These are phyloP conservation scores for Arachis monticola DNA, from an alignment of 331 rosid species.

Conservation along the genomic window DNA sequence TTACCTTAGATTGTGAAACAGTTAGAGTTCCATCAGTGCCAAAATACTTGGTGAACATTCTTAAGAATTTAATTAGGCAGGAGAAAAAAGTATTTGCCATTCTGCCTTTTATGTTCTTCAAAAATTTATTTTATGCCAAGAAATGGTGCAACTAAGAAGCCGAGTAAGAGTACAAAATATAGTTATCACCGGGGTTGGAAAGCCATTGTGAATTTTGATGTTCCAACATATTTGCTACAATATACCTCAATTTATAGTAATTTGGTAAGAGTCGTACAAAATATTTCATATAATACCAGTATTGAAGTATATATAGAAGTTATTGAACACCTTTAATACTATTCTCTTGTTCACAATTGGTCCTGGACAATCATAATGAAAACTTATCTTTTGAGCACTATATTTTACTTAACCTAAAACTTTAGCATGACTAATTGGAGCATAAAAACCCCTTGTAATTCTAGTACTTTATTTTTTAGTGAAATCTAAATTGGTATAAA, in stretches of 20 bases:
- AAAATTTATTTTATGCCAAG: not conserved
- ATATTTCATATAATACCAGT: conserved; percentile 2
- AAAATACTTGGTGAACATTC: conserved; percentile 11
- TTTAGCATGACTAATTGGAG: too few species aligned
- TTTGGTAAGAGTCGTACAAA: not conserved
- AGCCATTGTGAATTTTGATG: not conserved
- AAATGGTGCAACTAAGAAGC: not conserved
- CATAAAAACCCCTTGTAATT: too few species aligned
- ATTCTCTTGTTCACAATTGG: not conserved
- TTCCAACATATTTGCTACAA: not conserved
- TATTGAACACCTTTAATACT: not conserved
- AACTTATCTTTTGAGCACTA: too few species aligned
- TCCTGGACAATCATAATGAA: too few species aligned
- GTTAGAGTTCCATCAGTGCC: conserved; percentile 27
- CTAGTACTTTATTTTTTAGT: too few species aligned
- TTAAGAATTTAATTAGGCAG: not conserved
- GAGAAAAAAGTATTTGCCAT: not conserved
- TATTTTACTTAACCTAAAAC: too few species aligned
- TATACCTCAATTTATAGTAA: not conserved
- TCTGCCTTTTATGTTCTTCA: not conserved
- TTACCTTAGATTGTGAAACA: conserved; percentile 59
- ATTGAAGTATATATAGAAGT: not conserved
- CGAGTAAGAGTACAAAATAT: too few species aligned
- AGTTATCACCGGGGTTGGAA: not conserved
- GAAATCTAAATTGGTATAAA: not conserved